phyloP scores from a whole-genome alignment of 1,139 yeast genomes.

The Casaregolazyma suthepensis region DNA sequence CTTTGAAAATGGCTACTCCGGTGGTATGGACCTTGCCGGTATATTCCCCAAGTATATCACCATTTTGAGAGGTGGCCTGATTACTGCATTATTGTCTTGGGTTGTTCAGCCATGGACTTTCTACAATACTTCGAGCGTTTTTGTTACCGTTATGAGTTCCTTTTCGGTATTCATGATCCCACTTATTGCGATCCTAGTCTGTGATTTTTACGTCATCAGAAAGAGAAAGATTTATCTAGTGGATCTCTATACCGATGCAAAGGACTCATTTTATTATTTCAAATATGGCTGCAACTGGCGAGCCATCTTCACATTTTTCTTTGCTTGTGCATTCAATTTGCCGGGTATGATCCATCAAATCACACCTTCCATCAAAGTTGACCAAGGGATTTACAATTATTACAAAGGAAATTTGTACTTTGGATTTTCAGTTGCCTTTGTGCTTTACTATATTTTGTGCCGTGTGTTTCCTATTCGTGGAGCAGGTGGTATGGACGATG shows the following conservation, averaged over 20 bases:
- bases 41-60: conserved; percentile 44
- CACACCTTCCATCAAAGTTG: conserved; percentile 27
- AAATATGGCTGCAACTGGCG: conserved; percentile 40
- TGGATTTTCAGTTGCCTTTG: conserved; percentile 14
- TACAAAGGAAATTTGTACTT: conserved; percentile 14
- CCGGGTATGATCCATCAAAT: conserved; percentile 39
- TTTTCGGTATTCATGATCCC: conserved; percentile 44
- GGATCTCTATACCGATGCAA: conserved; percentile 35
- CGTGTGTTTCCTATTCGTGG: conserved; percentile 11
- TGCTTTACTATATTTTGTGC: conserved; percentile 12
- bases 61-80: conserved; percentile 45
- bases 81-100: conserved; percentile 40
- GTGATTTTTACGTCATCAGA: conserved; percentile 40
- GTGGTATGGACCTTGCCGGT: conserved; percentile 49
- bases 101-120: conserved; percentile 44
- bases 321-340: conserved; percentile 39
- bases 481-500: conserved; percentile 10
- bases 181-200: conserved; percentile 39
- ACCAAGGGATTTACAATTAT: conserved; percentile 11
- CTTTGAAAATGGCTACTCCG: conserved; percentile 46
- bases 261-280: conserved; percentile 37
- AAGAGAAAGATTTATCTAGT: conserved; percentile 30
- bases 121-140: conserved; percentile 39
- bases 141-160: conserved; percentile 41
- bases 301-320: conserved; percentile 38